Percentiles rank a stretch among this genome's conserved stretches.
Evolutionary conservation across 129 eudicot species (phyloP).

Genomic region (Kitagawia praeruptora): DNA sequence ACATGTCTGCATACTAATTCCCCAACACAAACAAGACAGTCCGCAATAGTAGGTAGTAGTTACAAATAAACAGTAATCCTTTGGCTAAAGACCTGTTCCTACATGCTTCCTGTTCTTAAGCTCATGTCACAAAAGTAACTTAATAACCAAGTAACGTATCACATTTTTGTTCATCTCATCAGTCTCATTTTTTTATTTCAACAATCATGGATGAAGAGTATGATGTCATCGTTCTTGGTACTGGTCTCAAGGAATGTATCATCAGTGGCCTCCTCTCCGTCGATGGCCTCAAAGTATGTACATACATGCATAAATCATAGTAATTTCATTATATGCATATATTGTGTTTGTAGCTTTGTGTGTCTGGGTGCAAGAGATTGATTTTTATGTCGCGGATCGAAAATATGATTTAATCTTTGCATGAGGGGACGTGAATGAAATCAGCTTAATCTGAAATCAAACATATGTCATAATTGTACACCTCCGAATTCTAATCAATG

Average conservation of each 20-base stretch:
- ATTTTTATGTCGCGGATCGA: background rate
- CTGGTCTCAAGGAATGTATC: constrained; percentile 78
- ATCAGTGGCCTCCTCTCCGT: constrained; percentile 82
- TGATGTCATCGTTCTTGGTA: constrained; percentile 70
- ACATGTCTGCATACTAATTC: background rate
- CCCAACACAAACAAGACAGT: background rate
- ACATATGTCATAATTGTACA: background rate
- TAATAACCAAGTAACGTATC: background rate
- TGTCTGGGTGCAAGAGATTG: background rate
- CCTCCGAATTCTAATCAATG: background rate
- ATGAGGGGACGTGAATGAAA: too few species aligned
- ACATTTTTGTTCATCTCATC: background rate
- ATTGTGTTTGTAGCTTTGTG: background rate
- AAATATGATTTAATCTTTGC: too few species aligned
- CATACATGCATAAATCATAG: background rate
- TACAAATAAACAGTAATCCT: background rate
- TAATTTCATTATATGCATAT: background rate
- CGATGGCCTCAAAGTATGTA: constrained; percentile 65
- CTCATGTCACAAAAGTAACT: background rate
- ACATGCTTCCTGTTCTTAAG: background rate
- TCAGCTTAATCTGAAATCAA: background rate
- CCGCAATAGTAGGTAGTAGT: background rate
- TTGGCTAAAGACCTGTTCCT: constrained; percentile 8
- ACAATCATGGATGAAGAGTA: constrained; percentile 62
- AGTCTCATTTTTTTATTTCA: background rate